These are phyloP conservation scores for Cutaneotrichosporon mucoides DNA, from an alignment of 1,284 basidiomycete genomes.

Conservation along the genomic window DNA sequence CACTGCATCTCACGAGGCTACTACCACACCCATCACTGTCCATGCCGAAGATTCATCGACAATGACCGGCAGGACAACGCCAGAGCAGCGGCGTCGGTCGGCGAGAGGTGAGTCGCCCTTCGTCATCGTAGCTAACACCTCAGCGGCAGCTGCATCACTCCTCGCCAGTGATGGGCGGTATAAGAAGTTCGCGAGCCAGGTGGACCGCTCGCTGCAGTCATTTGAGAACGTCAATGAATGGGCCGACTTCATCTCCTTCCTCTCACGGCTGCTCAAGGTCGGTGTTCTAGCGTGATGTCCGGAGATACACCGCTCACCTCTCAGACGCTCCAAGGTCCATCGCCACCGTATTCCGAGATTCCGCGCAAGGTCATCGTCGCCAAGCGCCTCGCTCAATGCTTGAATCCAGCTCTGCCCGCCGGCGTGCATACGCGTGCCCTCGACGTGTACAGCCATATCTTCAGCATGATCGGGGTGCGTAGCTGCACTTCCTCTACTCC, in stretches of 20 bases:
- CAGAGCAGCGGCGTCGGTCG: conserved; percentile 36
- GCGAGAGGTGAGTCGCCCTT: conserved; percentile 31
- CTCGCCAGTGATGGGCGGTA: conserved; percentile 74
- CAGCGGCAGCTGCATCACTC: conserved; percentile 36
- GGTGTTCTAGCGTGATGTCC: conserved; percentile 22
- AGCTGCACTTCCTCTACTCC: too few species aligned
- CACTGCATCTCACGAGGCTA: conserved; percentile 24
- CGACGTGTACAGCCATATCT: conserved; percentile 90
- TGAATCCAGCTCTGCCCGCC: conserved; percentile 93
- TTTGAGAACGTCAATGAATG: conserved; percentile 98
- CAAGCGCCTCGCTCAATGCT: conserved; percentile 90
- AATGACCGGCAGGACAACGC: conserved; percentile 36
- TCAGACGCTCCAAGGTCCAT: conserved; percentile 77
- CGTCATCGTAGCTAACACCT: not conserved
- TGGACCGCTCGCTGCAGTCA: conserved; percentile 85
- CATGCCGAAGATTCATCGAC: conserved; percentile 27
- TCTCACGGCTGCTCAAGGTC: conserved; percentile 91
- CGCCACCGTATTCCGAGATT: conserved; percentile 86
- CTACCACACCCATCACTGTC: conserved; percentile 18
- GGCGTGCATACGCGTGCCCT: conserved; percentile 95
- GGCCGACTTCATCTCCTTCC: conserved; percentile 98
- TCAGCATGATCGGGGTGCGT: conserved; percentile 71
- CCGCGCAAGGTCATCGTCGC: conserved; percentile 91
- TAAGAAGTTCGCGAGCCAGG: conserved; percentile 86
- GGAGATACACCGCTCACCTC: not conserved